Base-by-base conservation (phyloP, 1,139 yeast genomes). In the Geotrichum klebahnii region DNA sequence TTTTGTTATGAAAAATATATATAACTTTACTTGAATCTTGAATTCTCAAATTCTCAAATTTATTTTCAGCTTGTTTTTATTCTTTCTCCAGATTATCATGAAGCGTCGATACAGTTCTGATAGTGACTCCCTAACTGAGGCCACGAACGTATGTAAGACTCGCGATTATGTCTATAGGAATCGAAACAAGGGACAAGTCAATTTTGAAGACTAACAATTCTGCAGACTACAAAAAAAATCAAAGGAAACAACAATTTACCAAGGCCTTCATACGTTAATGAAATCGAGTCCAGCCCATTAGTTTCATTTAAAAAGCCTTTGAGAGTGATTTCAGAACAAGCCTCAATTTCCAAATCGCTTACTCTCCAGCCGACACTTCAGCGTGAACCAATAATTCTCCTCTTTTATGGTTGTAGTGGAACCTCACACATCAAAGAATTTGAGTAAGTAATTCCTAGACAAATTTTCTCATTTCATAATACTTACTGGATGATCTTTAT, bases 351-450 rank as follows among this genome's bases (percentile, higher is more conserved):
- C 12, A 2, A 28, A 2, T 22, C 12, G 10, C 29, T 37, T 20
- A n/a, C 20, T 16, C 4, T 37, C 4, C 31, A 24, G 2, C 10
- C 17, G 29, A 16, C 20, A 16, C 28, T 37, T 10, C 41, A 37
- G 24, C 12, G 17, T 2, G 28, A 16, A 24, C 51, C 51, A 9
- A 26, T 37, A 6, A 36, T 48, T 5, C 39, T 48, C 10, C 29
- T 48, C 23, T 48, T 48, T 26, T 37, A 43, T 20, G 51, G 51
- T 2, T 26, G 33, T 3, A 42, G 42, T 19, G 33, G 44, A n/a
- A 42, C 39, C 16, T 22, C 42, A 5, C 51, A 48, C 32, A 33
- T 48, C 32, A 24, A 44, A 1, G 48, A 43, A 28, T 48, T 48
- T 33, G 48, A 48, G 51, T 48, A 48, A 35, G 51, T 48, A 17